These are phyloP conservation scores for Pleurotus tuber-regium DNA, from an alignment of 768 basidiomycete genomes.

Conservation along the genomic window DNA sequence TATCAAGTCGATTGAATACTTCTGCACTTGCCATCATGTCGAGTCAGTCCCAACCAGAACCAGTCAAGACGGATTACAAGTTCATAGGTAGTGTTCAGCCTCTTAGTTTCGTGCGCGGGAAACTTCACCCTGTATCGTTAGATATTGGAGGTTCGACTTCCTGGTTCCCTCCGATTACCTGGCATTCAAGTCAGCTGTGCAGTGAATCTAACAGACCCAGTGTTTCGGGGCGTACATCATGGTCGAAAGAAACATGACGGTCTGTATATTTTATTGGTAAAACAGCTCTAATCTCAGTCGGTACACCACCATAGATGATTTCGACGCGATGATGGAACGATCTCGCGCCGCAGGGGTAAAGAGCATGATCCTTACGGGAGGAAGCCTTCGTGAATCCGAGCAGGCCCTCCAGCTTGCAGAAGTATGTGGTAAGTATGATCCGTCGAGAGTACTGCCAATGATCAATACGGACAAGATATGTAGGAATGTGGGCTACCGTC, in stretches of 20 bases:
- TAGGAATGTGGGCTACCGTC: slow-evolving; percentile 69
- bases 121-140: too few relatives aligned
- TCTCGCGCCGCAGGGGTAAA: slow-evolving; percentile 58
- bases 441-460: background rate
- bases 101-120: too few relatives aligned
- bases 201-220: slow-evolving; percentile 46
- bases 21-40: too few relatives aligned
- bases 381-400: slow-evolving; percentile 61
- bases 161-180: background rate
- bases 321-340: slow-evolving; percentile 55
- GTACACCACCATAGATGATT: slow-evolving; percentile 49
- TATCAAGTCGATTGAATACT: too few relatives aligned
- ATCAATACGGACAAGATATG: background rate
- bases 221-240: slow-evolving; percentile 51
- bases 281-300: background rate
- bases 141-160: slow-evolving; percentile 12
- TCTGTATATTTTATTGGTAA: slow-evolving; percentile 14
- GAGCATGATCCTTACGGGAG: slow-evolving; percentile 76
- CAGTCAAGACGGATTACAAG: background rate
- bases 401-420: slow-evolving; percentile 61
- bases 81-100: slow-evolving; percentile 3
- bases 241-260: slow-evolving; percentile 52
- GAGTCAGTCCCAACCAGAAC: too few relatives aligned
- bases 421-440: slow-evolving; percentile 41
- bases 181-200: background rate